A percentile compares a stretch with the other conserved stretches of the same genome.
Conservation (phyloP, 1,284 basidiomycete genomes). For the Pholiota adiposa region DNA sequence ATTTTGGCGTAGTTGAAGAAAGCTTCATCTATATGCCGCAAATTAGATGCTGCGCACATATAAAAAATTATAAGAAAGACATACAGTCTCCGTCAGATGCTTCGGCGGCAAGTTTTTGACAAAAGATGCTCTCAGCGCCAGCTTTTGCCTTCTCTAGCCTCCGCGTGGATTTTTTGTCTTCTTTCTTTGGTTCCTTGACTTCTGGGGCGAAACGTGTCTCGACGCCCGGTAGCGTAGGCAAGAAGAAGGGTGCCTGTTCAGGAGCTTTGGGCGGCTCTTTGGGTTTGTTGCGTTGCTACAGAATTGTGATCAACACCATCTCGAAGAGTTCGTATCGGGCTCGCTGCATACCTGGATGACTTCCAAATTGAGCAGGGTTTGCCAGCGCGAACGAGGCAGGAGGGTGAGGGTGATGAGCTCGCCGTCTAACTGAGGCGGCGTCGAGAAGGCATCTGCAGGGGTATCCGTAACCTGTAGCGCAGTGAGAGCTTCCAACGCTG, state of each 20-base stretch:
- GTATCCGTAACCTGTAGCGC: constrained; percentile 62
- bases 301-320: constrained; percentile 8
- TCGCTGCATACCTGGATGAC: constrained; percentile 75
- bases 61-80: constrained; percentile 1
- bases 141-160: constrained; percentile 59
- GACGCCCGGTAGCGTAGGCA: constrained; percentile 87
- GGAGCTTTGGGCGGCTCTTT: constrained; percentile 94
- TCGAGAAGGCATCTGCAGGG: constrained; percentile 73
- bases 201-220: constrained; percentile 78
- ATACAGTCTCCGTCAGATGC: constrained; percentile 70
- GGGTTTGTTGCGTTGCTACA: constrained; percentile 92
- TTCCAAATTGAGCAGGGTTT: constrained; percentile 94
- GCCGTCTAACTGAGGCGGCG: constrained; percentile 84
- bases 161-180: constrained; percentile 51
- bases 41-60: neutral
- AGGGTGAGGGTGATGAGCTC: constrained; percentile 91
- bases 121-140: constrained; percentile 76
- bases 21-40: constrained; percentile 58
- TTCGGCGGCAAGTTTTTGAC: constrained; percentile 65
- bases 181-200: constrained; percentile 42
- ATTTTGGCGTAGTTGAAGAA: constrained; percentile 90
- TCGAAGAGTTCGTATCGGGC: neutral
- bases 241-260: constrained; percentile 96
- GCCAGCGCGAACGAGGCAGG: constrained; percentile 93
- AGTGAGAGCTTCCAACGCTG: constrained; percentile 70